Evolutionary conservation across 768 basidiomycete genomes (phyloP).

Genomic region (Hericium rajendrae): DNA sequence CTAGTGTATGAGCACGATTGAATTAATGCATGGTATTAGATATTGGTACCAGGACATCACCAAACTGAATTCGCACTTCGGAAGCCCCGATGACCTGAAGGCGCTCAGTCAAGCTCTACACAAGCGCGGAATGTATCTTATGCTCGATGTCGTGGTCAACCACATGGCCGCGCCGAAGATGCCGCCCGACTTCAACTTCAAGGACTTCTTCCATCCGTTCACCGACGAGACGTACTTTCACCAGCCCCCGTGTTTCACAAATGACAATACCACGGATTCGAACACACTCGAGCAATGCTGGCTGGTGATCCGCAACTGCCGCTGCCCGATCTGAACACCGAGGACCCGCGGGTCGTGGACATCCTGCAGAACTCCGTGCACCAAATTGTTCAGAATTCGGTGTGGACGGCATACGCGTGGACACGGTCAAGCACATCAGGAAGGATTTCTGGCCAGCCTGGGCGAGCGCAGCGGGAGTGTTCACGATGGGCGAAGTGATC

Average conservation of each 20-base stretch:
- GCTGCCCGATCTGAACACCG: slow-evolving; percentile 51
- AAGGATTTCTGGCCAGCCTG: slow-evolving; percentile 48
- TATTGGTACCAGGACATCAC: slow-evolving; percentile 46
- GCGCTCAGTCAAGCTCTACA: slow-evolving; percentile 39
- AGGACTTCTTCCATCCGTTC: slow-evolving; percentile 23
- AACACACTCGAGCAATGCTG: slow-evolving; percentile 48
- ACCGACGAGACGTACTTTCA: slow-evolving; percentile 29
- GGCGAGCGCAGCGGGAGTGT: slow-evolving; percentile 36
- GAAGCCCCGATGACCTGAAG: slow-evolving; percentile 39
- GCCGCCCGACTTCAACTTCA: slow-evolving; percentile 15
- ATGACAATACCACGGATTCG: slow-evolving; percentile 30
- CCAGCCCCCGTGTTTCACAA: slow-evolving; percentile 25
- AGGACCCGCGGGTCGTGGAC: slow-evolving; percentile 32
- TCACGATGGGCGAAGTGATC: slow-evolving; percentile 48
- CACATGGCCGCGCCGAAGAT: slow-evolving; percentile 36
- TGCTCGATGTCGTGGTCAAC: slow-evolving; percentile 57
- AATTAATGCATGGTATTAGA: slow-evolving; percentile 10
- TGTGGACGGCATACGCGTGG: slow-evolving; percentile 49
- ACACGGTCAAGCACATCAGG: slow-evolving; percentile 49
- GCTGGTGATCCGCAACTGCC: slow-evolving; percentile 47
- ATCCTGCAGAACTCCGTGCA: slow-evolving; percentile 39
- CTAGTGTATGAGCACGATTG: neutral
- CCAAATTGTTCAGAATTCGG: slow-evolving; percentile 36
- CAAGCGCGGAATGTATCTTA: slow-evolving; percentile 44
- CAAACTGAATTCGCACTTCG: slow-evolving; percentile 44